phyloP scores from a whole-genome alignment of 768 basidiomycete species.

The Boletus tomentosulus region DNA sequence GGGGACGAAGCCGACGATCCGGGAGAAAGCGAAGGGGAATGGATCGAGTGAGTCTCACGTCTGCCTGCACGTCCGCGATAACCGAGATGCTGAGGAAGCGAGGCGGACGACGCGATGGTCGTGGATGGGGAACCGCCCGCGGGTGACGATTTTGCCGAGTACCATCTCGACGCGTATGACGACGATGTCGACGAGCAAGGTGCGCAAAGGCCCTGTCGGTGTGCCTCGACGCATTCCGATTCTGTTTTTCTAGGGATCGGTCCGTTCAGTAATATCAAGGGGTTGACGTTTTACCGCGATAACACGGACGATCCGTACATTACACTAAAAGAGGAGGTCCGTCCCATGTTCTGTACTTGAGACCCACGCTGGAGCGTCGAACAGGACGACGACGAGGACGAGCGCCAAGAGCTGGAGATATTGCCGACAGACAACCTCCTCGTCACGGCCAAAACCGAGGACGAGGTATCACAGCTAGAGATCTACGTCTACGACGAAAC shows the following conservation, averaged over 20 bases:
- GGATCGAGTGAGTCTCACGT: slow-evolving; percentile 79
- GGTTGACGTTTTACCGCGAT: slow-evolving; percentile 85
- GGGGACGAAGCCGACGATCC: slow-evolving; percentile 62
- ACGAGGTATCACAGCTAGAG: slow-evolving; percentile 94
- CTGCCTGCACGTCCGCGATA: slow-evolving; percentile 8
- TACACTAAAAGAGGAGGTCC: slow-evolving; percentile 89
- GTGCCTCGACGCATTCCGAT: background rate
- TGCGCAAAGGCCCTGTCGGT: background rate
- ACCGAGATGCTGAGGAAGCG: slow-evolving; percentile 31
- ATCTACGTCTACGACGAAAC: slow-evolving; percentile 75
- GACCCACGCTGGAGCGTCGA: background rate
- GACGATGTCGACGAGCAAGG: slow-evolving; percentile 54
- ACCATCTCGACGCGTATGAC: slow-evolving; percentile 91
- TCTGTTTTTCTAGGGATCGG: slow-evolving; percentile 46
- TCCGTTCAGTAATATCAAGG: slow-evolving; percentile 94
- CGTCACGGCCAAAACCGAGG: slow-evolving; percentile 91
- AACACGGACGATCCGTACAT: slow-evolving; percentile 96
- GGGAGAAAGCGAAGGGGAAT: slow-evolving; percentile 48
- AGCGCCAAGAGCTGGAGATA: slow-evolving; percentile 86
- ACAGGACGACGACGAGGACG: slow-evolving; percentile 59
- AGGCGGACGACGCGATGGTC: slow-evolving; percentile 61
- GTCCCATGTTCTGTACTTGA: slow-evolving; percentile 15
- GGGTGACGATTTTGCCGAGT: slow-evolving; percentile 73
- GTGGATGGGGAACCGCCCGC: slow-evolving; percentile 39
- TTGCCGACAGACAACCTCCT: slow-evolving; percentile 89